These are phyloP conservation scores for Brassica cretica DNA, from an alignment of 345 rosid genomes.

Conservation along the genomic window DNA sequence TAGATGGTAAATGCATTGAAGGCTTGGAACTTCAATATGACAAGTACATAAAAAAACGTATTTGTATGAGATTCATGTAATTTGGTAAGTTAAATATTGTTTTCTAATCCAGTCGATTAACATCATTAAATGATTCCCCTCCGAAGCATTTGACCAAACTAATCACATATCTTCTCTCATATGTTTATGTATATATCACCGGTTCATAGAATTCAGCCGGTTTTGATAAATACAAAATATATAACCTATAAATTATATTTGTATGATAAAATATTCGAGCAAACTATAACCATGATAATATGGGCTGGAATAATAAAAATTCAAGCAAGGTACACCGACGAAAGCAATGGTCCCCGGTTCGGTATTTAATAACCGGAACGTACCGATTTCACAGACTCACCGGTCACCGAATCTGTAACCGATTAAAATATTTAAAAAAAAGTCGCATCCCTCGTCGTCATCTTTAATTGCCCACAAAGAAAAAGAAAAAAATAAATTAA, in stretches of 20 bases:
- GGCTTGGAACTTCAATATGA: conserved; percentile 9
- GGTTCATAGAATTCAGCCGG: conserved; percentile 19
- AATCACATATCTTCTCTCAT: not conserved
- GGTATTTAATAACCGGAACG: conserved; percentile 30
- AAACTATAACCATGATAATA: not conserved
- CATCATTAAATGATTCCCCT: conserved; percentile 14
- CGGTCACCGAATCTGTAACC: conserved; percentile 26
- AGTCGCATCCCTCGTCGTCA: conserved; percentile 1
- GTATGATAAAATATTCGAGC: not conserved
- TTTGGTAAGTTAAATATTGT: conserved; percentile 4
- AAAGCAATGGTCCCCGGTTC: conserved; percentile 34
- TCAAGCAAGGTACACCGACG: not conserved
- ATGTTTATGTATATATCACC: not conserved
- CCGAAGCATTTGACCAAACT: not conserved
- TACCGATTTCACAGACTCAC: conserved; percentile 18
- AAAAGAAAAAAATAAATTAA: conserved; percentile 11
- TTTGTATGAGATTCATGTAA: not conserved
- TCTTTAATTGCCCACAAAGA: conserved; percentile 19
- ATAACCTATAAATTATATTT: not conserved
- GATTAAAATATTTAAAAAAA: not conserved
- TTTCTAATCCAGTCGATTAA: not conserved
- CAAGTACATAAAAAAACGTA: conserved; percentile 14
- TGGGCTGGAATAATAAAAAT: not conserved
- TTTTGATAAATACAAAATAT: not conserved
- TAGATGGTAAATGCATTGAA: conserved; percentile 23